Percentiles rank a stretch among this genome's conserved stretches.
Evolutionary conservation across 306 rosid genomes (phyloP).

Genomic region (Purshia tridentata): DNA sequence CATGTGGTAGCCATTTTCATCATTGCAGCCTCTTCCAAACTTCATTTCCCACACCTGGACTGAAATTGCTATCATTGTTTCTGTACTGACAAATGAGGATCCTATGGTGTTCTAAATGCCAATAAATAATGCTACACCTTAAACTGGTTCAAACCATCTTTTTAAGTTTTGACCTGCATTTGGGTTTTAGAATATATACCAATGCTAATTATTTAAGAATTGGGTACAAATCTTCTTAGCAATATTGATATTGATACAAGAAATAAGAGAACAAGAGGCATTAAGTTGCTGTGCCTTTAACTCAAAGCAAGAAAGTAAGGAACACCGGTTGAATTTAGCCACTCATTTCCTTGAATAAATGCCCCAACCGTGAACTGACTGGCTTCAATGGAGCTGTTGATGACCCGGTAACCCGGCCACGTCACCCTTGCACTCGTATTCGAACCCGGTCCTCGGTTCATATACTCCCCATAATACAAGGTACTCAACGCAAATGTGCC

Average conservation of each 20-base stretch:
- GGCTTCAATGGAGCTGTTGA: slow-evolving; percentile 57
- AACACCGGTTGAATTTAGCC: slow-evolving; percentile 60
- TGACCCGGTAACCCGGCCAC: slow-evolving; percentile 83
- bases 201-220: background rate
- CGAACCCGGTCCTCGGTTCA: slow-evolving; percentile 68
- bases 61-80: background rate
- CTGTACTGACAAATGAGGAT: background rate
- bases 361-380: slow-evolving; percentile 49
- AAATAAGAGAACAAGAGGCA: background rate
- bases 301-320: slow-evolving; percentile 48
- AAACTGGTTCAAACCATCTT: no score
- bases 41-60: background rate
- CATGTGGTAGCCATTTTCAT: slow-evolving; percentile 13
- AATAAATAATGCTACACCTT: no score
- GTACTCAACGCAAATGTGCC: slow-evolving; percentile 69
- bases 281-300: slow-evolving; percentile 22
- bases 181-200: no score
- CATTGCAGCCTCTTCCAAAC: slow-evolving; percentile 5
- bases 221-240: background rate
- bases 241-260: no score
- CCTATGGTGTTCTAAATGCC: background rate
- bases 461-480: slow-evolving; percentile 71
- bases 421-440: slow-evolving; percentile 54
- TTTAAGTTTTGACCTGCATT: no score
- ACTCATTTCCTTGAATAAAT: slow-evolving; percentile 59